A percentile compares a stretch with the other conserved stretches of the same genome.
Evolutionary conservation across 2,329 filamentous ascomycete genomes (phyloP).

Genomic region (Trichoderma breve): DNA sequence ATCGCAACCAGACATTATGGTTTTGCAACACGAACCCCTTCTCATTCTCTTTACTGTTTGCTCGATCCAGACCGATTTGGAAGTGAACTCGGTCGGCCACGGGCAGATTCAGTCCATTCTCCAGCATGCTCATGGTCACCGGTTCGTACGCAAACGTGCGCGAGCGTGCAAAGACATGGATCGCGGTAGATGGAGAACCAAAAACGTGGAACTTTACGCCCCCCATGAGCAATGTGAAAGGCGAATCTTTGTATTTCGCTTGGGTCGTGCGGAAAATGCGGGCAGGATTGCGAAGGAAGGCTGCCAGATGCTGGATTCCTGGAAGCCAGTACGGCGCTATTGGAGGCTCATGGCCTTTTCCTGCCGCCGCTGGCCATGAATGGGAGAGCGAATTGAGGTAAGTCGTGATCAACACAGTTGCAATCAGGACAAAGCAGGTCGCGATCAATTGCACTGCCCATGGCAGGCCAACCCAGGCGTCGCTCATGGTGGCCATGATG

Average conservation of each 20-base stretch:
- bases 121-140: slow-evolving; percentile 1
- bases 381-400: not conserved
- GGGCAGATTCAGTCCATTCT: slow-evolving; percentile 6
- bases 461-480: not conserved
- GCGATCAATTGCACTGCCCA: not conserved
- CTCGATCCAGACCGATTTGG: not conserved
- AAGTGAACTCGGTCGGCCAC: not conserved
- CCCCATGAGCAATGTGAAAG: not conserved
- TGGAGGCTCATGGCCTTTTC: slow-evolving; percentile 5
- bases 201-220: not conserved
- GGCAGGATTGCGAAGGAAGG: not conserved
- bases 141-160: slow-evolving; percentile 1
- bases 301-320: slow-evolving; percentile 8
- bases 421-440: not conserved
- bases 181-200: not conserved
- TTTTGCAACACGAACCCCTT: not conserved
- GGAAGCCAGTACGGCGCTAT: slow-evolving; percentile 2
- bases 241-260: not conserved
- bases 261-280: not conserved
- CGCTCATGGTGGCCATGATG: not conserved
- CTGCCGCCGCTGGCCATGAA: not conserved
- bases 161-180: not conserved
- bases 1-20: slow-evolving; percentile 2
- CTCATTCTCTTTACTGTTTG: not conserved
- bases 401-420: not conserved